A percentile compares a stretch with the other conserved stretches of the same genome.
Conservation (phyloP, 2,329 filamentous ascomycete genomes). For the Teratosphaeria viscida region DNA sequence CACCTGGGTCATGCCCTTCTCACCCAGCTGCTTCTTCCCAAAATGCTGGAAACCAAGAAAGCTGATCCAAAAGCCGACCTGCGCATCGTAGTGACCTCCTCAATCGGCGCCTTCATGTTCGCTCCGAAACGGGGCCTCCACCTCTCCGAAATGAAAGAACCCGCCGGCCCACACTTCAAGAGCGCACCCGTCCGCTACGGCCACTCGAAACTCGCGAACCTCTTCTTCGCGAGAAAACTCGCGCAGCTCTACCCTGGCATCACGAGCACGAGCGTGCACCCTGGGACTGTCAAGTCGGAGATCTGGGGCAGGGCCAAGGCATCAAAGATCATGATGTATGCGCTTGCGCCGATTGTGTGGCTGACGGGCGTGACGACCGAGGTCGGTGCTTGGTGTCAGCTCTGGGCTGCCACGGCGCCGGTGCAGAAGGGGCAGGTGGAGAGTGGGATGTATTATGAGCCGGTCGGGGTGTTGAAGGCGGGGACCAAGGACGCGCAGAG, state of each 20-base stretch:
- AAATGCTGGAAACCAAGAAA: slow-evolving; percentile 29
- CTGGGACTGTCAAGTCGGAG: slow-evolving; percentile 54
- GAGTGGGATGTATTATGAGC: slow-evolving; percentile 14
- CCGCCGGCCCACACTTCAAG: neutral
- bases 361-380: slow-evolving; percentile 1
- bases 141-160: neutral
- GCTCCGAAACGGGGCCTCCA: slow-evolving; percentile 1
- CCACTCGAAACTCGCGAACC: slow-evolving; percentile 49
- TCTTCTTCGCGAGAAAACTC: slow-evolving; percentile 52
- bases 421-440: slow-evolving; percentile 8
- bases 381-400: slow-evolving; percentile 15
- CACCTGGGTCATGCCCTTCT: slow-evolving; percentile 1
- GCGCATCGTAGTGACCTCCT: slow-evolving; percentile 34
- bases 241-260: slow-evolving; percentile 48
- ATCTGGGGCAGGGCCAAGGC: slow-evolving; percentile 24
- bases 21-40: neutral
- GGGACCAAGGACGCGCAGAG: slow-evolving; percentile 14
- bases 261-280: slow-evolving; percentile 52
- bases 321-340: neutral
- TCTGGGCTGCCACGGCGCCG: slow-evolving; percentile 18
- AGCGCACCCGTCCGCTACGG: slow-evolving; percentile 43
- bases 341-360: slow-evolving; percentile 6
- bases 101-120: slow-evolving; percentile 18
- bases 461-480: slow-evolving; percentile 9
- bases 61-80: slow-evolving; percentile 29